Conservation (phyloP, 257 asterid species). For the Solanum gracilifrons region DNA sequence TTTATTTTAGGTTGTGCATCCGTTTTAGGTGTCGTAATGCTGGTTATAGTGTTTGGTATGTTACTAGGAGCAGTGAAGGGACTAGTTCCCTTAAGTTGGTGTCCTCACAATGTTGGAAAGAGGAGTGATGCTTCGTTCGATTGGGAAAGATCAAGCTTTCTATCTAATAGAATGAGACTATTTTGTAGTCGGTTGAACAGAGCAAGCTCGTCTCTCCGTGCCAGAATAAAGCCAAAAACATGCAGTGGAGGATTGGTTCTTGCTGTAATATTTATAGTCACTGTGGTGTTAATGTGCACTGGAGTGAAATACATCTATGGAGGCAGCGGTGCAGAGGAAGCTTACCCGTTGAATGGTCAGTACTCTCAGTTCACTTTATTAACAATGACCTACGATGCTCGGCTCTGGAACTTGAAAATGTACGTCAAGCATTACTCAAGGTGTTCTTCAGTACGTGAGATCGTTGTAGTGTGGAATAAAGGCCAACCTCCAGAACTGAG, state of each 20-base stretch:
- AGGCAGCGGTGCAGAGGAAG: constrained; percentile 83
- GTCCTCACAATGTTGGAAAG: constrained; percentile 72
- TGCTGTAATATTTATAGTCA: constrained; percentile 11
- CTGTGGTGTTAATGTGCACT: constrained; percentile 35
- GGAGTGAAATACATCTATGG: constrained; percentile 61
- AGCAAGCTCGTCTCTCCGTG: constrained; percentile 39
- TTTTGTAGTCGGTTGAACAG: constrained; percentile 70
- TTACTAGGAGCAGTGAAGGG: constrained; percentile 65
- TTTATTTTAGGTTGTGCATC: constrained; percentile 56
- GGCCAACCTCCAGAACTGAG: constrained; percentile 52
- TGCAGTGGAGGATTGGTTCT: constrained; percentile 40
- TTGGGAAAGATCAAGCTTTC: constrained; percentile 41
- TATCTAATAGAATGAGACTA: constrained; percentile 53
- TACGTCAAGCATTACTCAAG: constrained; percentile 80
- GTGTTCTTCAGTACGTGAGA: constrained; percentile 92
- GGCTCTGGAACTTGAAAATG: constrained; percentile 89
- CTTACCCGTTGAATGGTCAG: constrained; percentile 51
- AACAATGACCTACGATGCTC: constrained; percentile 93
- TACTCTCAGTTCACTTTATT: constrained; percentile 83
- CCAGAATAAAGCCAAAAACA: constrained; percentile 47
- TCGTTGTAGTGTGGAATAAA: constrained; percentile 94
- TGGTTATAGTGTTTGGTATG: constrained; percentile 58
- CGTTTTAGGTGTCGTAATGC: constrained; percentile 33
- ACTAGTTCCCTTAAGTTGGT: constrained; percentile 80
- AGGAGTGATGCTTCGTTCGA: constrained; percentile 61